Evolutionary conservation across 2,329 filamentous ascomycete genomes (phyloP).

Genomic region (Aspergillus texensis): DNA sequence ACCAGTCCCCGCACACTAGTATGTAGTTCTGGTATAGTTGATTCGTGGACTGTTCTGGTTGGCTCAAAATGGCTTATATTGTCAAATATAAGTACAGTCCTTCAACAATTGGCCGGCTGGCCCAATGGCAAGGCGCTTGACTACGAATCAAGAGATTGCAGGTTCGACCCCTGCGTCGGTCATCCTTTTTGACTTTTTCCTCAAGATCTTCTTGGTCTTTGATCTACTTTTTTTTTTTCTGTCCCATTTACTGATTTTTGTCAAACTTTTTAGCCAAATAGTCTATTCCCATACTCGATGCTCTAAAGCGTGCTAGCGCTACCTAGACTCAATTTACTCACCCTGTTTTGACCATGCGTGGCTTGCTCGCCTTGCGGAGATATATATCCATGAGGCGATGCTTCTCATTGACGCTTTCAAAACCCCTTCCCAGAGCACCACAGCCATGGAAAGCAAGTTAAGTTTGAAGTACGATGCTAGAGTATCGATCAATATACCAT

Average conservation of each 20-base stretch:
- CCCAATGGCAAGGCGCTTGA: conserved; percentile 7
- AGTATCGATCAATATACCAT: too few species aligned
- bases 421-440: too few species aligned
- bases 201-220: too few species aligned
- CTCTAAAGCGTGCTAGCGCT: too few species aligned
- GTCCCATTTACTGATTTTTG: neutral
- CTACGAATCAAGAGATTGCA: conserved; percentile 50
- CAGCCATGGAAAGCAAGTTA: too few species aligned
- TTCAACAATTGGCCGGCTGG: conserved; percentile 1
- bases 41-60: neutral
- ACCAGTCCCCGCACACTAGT: neutral
- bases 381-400: neutral
- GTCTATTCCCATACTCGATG: too few species aligned
- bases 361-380: neutral
- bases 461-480: too few species aligned
- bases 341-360: too few species aligned
- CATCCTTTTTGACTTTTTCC: conserved; percentile 19
- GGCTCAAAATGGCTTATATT: neutral
- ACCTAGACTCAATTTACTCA: too few species aligned
- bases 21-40: neutral
- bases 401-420: too few species aligned
- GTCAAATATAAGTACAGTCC: too few species aligned
- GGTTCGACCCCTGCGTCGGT: conserved; percentile 48
- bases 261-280: too few species aligned
- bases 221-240: neutral